Conservation (phyloP, 78 protist genomes). For the Cavenderia fasciculata region DNA sequence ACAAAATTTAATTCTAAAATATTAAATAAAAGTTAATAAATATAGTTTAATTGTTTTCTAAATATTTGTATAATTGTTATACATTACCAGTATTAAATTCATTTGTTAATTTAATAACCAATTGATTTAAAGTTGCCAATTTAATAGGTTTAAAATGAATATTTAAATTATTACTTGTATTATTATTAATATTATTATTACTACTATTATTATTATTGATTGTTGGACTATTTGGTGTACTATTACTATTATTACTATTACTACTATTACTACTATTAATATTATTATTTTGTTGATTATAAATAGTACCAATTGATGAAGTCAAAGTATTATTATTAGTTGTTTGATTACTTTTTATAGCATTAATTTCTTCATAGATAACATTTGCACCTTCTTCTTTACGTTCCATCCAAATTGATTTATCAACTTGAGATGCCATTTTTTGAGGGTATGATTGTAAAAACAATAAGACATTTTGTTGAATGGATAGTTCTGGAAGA, state of each 20-base stretch:
- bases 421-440: neutral
- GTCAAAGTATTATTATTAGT: neutral
- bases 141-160: constrained; percentile 7
- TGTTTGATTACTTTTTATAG: neutral
- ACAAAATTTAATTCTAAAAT: constrained; percentile 27
- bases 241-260: neutral
- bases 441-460: neutral
- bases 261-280: neutral
- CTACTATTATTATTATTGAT: constrained; percentile 1
- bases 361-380: too few species aligned
- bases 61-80: neutral
- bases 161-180: neutral
- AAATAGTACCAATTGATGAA: neutral
- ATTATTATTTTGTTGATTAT: neutral
- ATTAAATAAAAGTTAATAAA: neutral
- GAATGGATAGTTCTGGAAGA: too few species aligned
- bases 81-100: constrained; percentile 11
- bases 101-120: constrained; percentile 27
- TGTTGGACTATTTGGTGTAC: too few species aligned
- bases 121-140: constrained; percentile 30
- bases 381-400: too few species aligned
- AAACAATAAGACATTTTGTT: too few species aligned
- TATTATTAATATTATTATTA: neutral
- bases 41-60: neutral
- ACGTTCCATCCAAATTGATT: neutral